Evolutionary conservation across 2,329 filamentous ascomycete species (phyloP).

Genomic region (Ambrosiella beaveri): DNA sequence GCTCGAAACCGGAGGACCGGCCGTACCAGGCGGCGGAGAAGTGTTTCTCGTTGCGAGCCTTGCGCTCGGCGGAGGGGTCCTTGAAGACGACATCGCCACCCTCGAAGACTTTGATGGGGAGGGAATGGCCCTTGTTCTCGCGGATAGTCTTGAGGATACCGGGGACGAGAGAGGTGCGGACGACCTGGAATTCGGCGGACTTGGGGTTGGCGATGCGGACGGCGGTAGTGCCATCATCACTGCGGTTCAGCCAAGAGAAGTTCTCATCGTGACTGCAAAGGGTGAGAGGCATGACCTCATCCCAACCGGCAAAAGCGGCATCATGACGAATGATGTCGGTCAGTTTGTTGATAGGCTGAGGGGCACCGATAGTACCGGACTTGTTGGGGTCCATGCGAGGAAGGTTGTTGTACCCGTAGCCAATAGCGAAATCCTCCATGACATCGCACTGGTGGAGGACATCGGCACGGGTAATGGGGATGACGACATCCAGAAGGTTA

Average conservation of each 20-base stretch:
- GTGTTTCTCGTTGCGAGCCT: slow-evolving; percentile 81
- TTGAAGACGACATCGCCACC: slow-evolving; percentile 85
- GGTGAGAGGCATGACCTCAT: slow-evolving; percentile 87
- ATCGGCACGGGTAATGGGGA: slow-evolving; percentile 82
- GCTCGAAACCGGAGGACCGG: slow-evolving; percentile 84
- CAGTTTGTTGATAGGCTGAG: slow-evolving; percentile 85
- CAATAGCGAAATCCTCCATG: slow-evolving; percentile 95
- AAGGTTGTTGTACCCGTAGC: slow-evolving; percentile 93
- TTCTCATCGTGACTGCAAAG: slow-evolving; percentile 98
- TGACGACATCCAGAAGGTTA: slow-evolving; percentile 57
- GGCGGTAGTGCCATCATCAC: slow-evolving; percentile 68
- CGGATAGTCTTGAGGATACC: slow-evolving; percentile 84
- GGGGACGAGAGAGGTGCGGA: slow-evolving; percentile 69
- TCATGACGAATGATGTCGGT: slow-evolving; percentile 79
- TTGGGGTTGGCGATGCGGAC: slow-evolving; percentile 84
- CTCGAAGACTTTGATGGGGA: slow-evolving; percentile 88
- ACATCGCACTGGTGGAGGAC: slow-evolving; percentile 93
- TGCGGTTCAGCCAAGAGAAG: slow-evolving; percentile 83
- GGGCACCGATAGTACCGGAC: slow-evolving; percentile 69
- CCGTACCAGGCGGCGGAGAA: slow-evolving; percentile 94
- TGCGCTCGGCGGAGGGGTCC: slow-evolving; percentile 62
- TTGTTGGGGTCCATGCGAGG: slow-evolving; percentile 75
- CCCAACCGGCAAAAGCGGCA: slow-evolving; percentile 87
- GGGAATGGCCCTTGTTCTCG: slow-evolving; percentile 75
- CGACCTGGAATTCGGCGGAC: slow-evolving; percentile 82